Evolutionary conservation across 2,329 filamentous ascomycete species (phyloP).

Genomic region (Podosphaera aphanis): DNA sequence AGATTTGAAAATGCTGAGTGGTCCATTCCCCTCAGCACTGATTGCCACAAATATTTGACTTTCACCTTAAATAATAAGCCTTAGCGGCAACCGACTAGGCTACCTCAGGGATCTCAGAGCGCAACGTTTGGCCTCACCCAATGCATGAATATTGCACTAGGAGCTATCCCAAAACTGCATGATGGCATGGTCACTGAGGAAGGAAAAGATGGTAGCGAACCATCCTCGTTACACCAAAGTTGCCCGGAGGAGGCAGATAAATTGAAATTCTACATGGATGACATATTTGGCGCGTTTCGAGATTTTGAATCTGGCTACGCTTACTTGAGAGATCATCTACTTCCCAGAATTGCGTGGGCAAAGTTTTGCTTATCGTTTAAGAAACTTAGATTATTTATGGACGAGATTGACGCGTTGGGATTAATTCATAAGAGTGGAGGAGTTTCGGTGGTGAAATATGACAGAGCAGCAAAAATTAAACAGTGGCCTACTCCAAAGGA

Average conservation of each 20-base stretch:
- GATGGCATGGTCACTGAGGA: background rate
- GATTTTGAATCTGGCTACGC: background rate
- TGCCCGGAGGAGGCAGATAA: background rate
- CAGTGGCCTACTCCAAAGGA: conserved; percentile 1
- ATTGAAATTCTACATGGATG: background rate
- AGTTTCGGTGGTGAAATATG: background rate
- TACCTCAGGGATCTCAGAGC: background rate
- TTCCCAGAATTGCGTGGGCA: background rate
- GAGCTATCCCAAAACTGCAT: background rate
- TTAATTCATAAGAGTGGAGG: background rate
- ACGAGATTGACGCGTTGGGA: background rate
- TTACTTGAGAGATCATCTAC: background rate
- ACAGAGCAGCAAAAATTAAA: background rate
- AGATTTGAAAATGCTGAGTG: background rate
- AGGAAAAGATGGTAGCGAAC: background rate
- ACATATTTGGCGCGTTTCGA: background rate
- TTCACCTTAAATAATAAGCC: conserved; percentile 1
- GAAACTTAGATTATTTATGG: conserved; percentile 1
- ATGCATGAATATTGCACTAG: conserved; percentile 1
- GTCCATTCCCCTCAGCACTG: background rate
- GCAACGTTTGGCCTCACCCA: conserved; percentile 1
- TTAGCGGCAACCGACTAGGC: background rate
- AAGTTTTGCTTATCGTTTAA: background rate
- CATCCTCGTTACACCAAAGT: background rate
- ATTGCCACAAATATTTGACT: background rate